Base-by-base conservation (phyloP, 2,329 filamentous ascomycete species). In the Colletotrichum sp. region DNA sequence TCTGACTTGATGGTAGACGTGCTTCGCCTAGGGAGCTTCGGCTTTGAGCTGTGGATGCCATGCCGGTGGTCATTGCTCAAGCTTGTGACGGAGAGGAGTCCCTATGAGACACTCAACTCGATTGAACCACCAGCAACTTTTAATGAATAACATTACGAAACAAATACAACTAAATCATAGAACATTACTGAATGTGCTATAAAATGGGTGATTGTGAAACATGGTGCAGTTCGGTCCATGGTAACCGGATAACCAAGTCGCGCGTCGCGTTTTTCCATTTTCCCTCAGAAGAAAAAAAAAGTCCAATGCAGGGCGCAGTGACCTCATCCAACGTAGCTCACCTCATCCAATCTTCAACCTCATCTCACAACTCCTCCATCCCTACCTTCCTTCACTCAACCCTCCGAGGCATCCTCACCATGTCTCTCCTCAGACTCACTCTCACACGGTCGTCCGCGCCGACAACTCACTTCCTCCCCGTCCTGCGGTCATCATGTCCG, bases 1-100 rank as follows among this genome's bases (percentile, higher is more conserved):
- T 85, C 67, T 90, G 81, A 81, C 63, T 77, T 27, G 55, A 44
- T 16, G 39, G 39, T 6, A 36, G 59, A 49, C 57, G 57, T 15
- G n/a, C 19, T 63, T 15, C 49, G n/a, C 12, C 8, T 5, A 30
- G 49, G 49, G 49, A 61, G 44, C 74, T 65, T 29, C 59, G 70
- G 29, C 49, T 76, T 12, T 76, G 59, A 39, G 39, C 19, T 15
- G 19, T 8, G 29, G 29, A 66, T 49, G 66, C 19, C 11, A 66
- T 49, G 66, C 19, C 11, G 25, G 29, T 52, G 65, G 65, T 29
- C 65, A 27, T 22, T 22, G 65, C 44, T 57, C 16, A 9, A 34
- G 30, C 29, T 63, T 11, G 8, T 19, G 15, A 57, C 16, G 22
- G 9, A 59, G 39, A 49, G 19, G 13, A n/a, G 22, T 6, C 36